Evolutionary conservation across 2,329 filamentous ascomycete species (phyloP).

Genomic region (Fusarium dlaminii): DNA sequence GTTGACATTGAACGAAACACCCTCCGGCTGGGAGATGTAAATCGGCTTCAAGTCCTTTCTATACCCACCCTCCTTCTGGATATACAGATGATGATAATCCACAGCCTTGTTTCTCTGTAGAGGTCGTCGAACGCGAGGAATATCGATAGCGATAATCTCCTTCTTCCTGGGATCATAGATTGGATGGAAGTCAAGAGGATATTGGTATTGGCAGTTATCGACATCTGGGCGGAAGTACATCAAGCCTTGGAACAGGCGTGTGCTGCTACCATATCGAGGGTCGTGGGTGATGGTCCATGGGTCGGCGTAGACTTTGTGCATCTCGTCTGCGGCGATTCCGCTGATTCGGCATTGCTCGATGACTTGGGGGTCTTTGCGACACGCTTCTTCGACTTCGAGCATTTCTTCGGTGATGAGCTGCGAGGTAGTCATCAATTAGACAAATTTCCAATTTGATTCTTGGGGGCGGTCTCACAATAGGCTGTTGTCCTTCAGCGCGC

Average conservation of each 20-base stretch:
- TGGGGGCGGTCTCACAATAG: constrained; percentile 65
- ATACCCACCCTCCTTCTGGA: constrained; percentile 80
- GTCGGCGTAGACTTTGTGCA: constrained; percentile 97
- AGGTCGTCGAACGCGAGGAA: constrained; percentile 80
- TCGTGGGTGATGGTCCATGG: constrained; percentile 97
- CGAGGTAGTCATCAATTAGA: constrained; percentile 6
- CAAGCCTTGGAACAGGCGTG: constrained; percentile 87
- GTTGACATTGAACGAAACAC: constrained; percentile 83
- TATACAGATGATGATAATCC: constrained; percentile 80
- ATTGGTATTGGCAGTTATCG: constrained; percentile 91
- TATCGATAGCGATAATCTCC: constrained; percentile 82
- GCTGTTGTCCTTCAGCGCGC: constrained; percentile 79
- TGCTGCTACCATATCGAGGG: constrained; percentile 80
- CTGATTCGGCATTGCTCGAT: constrained; percentile 89
- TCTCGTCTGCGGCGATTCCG: constrained; percentile 82
- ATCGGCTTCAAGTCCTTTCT: constrained; percentile 84
- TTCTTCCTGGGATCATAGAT: constrained; percentile 86
- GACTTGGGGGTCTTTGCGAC: constrained; percentile 81
- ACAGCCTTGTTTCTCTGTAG: constrained; percentile 73
- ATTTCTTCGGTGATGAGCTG: constrained; percentile 93
- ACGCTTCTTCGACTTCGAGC: constrained; percentile 78
- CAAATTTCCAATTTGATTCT: too few species aligned
- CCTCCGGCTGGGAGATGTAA: constrained; percentile 87
- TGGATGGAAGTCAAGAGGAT: constrained; percentile 91
- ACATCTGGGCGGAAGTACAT: constrained; percentile 95